Percentiles rank a stretch among this genome's conserved stretches.
Evolutionary conservation across 148 eudicot genomes (phyloP).

Genomic region (Rhododendron williamsianum): DNA sequence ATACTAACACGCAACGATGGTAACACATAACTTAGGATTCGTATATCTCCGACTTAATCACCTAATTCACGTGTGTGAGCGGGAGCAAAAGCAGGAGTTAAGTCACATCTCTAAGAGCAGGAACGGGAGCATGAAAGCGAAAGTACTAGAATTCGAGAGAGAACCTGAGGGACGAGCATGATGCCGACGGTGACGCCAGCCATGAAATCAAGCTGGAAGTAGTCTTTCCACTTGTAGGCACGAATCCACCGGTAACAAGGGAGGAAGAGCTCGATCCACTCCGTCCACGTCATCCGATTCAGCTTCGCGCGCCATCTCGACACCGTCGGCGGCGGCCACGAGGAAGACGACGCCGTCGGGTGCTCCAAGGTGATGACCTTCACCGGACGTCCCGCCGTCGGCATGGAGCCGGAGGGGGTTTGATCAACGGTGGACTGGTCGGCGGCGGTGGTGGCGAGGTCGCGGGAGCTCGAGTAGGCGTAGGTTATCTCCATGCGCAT

Average conservation of each 20-base stretch:
- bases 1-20: background rate
- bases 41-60: background rate
- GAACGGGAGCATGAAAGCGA: too few relatives aligned
- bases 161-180: slow-evolving; percentile 99
- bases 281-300: slow-evolving; percentile 49
- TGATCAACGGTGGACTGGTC: slow-evolving; percentile 2
- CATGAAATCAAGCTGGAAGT: slow-evolving; percentile 68
- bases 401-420: slow-evolving; percentile 15
- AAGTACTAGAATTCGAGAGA: background rate
- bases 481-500: slow-evolving; percentile 39
- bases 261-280: slow-evolving; percentile 67
- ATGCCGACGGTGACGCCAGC: slow-evolving; percentile 90
- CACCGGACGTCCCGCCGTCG: slow-evolving; percentile 37
- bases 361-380: slow-evolving; percentile 60
- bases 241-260: slow-evolving; percentile 92
- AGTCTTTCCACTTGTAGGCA: slow-evolving; percentile 50
- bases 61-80: too few relatives aligned
- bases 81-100: too few relatives aligned
- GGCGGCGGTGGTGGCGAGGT: slow-evolving; percentile 18
- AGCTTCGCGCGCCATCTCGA: slow-evolving; percentile 50
- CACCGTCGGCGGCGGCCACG: slow-evolving; percentile 19
- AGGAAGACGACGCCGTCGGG: slow-evolving; percentile 36
- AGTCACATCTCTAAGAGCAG: too few relatives aligned
- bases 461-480: slow-evolving; percentile 60
- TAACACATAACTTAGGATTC: background rate